phyloP scores from a whole-genome alignment of 768 basidiomycete species.

The Aureoboletus auriporus region DNA sequence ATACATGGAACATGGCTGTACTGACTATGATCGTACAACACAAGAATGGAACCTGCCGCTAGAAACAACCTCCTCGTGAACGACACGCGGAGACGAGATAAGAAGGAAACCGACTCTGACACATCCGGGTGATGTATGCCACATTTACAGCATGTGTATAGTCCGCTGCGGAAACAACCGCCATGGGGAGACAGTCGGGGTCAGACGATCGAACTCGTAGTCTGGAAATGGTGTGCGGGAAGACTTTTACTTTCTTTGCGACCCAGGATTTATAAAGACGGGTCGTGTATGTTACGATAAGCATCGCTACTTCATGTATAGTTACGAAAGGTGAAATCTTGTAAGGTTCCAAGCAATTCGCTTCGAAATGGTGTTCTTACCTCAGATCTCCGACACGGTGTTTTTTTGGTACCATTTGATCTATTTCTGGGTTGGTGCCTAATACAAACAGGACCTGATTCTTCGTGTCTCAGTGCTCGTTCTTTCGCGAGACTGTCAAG shows the following conservation, averaged over 20 bases:
- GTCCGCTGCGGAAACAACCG: neutral
- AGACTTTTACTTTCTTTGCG: neutral
- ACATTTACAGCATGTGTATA: slow-evolving; percentile 1
- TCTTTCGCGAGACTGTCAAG: too few species aligned
- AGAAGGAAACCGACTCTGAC: slow-evolving; percentile 9
- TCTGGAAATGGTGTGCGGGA: neutral
- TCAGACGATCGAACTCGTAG: neutral
- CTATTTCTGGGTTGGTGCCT: neutral
- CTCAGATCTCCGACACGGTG: neutral
- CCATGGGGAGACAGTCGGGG: slow-evolving; percentile 1
- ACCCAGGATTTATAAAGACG: slow-evolving; percentile 1
- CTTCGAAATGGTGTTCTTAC: neutral
- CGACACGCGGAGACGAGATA: neutral
- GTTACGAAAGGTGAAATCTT: neutral
- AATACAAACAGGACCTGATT: neutral
- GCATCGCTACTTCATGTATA: neutral
- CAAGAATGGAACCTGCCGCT: slow-evolving; percentile 5
- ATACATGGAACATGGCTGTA: neutral
- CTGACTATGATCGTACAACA: slow-evolving; percentile 22
- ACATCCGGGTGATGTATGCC: slow-evolving; percentile 2
- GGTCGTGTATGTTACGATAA: neutral
- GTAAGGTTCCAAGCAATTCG: neutral
- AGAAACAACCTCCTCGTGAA: neutral
- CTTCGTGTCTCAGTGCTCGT: neutral
- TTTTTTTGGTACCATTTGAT: neutral